Evolutionary conservation across 2,329 filamentous ascomycete species (phyloP).

Genomic region (Penicillium glabrum): DNA sequence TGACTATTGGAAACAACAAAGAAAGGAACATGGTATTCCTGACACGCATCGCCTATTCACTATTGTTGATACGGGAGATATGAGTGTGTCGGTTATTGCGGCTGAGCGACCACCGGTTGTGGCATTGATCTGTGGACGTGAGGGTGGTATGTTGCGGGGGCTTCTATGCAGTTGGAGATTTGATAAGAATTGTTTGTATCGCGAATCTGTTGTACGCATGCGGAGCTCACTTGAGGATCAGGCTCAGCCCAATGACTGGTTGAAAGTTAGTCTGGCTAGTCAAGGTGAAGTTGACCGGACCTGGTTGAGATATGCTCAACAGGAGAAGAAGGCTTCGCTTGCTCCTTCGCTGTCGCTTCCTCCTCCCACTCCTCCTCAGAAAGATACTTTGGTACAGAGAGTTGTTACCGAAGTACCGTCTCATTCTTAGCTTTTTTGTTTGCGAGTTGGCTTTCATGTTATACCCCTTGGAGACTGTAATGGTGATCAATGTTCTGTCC

Average conservation of each 20-base stretch:
- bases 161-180: constrained; percentile 27
- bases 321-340: background rate
- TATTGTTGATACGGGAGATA: constrained; percentile 31
- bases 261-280: constrained; percentile 17
- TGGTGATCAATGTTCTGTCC: background rate
- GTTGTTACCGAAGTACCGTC: background rate
- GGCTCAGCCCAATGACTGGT: constrained; percentile 13
- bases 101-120: constrained; percentile 30
- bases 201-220: constrained; percentile 17
- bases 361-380: background rate
- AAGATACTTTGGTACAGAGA: background rate
- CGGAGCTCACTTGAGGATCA: constrained; percentile 13
- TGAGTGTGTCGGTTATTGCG: constrained; percentile 31
- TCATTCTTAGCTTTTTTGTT: background rate
- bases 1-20: constrained; percentile 4
- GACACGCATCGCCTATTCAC: constrained; percentile 28
- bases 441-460: background rate
- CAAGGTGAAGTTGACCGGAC: constrained; percentile 9
- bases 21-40: constrained; percentile 1
- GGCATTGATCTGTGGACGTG: constrained; percentile 28
- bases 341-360: background rate
- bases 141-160: constrained; percentile 33
- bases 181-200: constrained; percentile 16
- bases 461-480: background rate
- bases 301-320: background rate